A percentile compares a stretch with the other conserved stretches of the same genome.
Evolutionary conservation across 306 rosid species (phyloP).

Genomic region (Castanea sativa): DNA sequence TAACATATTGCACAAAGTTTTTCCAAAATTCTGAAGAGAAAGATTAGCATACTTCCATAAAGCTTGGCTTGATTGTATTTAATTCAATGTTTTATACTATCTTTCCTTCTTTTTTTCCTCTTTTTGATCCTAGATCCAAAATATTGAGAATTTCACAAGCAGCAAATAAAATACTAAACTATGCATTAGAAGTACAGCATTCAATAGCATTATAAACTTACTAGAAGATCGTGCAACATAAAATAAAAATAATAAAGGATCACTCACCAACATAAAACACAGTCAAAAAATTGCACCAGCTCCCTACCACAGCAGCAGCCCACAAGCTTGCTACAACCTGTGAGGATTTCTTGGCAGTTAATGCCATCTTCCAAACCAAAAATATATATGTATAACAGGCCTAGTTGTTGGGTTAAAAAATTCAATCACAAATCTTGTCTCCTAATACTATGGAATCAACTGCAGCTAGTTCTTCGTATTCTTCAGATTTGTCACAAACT

Average conservation of each 20-base stretch:
- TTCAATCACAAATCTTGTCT: neutral
- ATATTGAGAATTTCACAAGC: neutral
- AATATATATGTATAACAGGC: slow-evolving; percentile 10
- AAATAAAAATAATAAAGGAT: slow-evolving; percentile 16
- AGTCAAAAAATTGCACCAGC: slow-evolving; percentile 89
- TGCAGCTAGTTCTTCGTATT: neutral
- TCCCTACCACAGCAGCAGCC: slow-evolving; percentile 71
- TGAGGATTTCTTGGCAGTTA: slow-evolving; percentile 18
- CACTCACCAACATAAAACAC: slow-evolving; percentile 77
- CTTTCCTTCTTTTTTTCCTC: neutral
- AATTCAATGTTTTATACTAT: too few species aligned
- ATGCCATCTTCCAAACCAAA: slow-evolving; percentile 17
- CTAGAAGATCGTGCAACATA: neutral
- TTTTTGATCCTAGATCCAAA: neutral
- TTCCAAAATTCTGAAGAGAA: neutral
- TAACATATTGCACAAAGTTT: neutral
- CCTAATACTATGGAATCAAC: neutral
- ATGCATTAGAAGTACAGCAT: neutral
- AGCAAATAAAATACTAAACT: neutral
- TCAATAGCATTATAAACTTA: neutral
- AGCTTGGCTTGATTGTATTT: neutral
- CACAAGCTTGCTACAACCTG: slow-evolving; percentile 71
- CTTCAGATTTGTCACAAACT: neutral
- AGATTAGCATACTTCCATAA: neutral
- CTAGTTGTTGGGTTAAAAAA: slow-evolving; percentile 1